Conservation (phyloP, 306 rosid genomes). For the Citrullus mucosospermus region DNA sequence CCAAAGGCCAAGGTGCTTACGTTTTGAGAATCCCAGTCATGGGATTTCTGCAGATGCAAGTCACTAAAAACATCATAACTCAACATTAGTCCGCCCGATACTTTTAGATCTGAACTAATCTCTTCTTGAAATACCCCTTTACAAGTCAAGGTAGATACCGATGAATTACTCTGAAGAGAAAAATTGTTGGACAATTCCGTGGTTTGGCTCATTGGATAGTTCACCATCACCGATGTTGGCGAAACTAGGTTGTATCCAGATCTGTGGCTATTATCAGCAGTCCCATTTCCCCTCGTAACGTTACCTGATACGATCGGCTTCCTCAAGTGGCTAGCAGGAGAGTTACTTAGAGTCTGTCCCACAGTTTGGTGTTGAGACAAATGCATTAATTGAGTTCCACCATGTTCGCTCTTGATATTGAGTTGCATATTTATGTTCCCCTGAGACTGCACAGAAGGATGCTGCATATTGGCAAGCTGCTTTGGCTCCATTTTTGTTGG, state of each 20-base stretch:
- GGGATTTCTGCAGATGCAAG: slow-evolving; percentile 52
- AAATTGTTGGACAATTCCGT: slow-evolving; percentile 50
- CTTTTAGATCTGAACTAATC: slow-evolving; percentile 42
- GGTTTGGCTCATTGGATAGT: slow-evolving; percentile 56
- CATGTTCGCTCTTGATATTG: slow-evolving; percentile 43
- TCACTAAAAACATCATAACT: slow-evolving; percentile 75
- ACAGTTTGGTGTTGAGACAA: slow-evolving; percentile 49
- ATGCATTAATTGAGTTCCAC: slow-evolving; percentile 14
- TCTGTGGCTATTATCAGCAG: slow-evolving; percentile 33
- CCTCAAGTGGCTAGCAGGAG: slow-evolving; percentile 33
- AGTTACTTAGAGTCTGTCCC: slow-evolving; percentile 48
- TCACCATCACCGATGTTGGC: slow-evolving; percentile 27
- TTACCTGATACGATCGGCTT: slow-evolving; percentile 39
- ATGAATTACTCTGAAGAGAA: slow-evolving; percentile 52
- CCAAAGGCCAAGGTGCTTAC: slow-evolving; percentile 43
- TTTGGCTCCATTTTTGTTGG: slow-evolving; percentile 91
- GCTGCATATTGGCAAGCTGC: slow-evolving; percentile 78
- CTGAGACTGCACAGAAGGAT: slow-evolving; percentile 40
- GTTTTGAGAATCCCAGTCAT: slow-evolving; percentile 68
- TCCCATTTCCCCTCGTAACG: slow-evolving; percentile 43
- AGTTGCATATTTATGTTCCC: slow-evolving; percentile 42
- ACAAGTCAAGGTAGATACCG: background rate
- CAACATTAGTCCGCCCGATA: slow-evolving; percentile 30
- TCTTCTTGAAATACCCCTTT: slow-evolving; percentile 61
- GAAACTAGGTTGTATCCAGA: slow-evolving; percentile 44